phyloP scores from a whole-genome alignment of 768 basidiomycete genomes.

The Mycena galopus region DNA sequence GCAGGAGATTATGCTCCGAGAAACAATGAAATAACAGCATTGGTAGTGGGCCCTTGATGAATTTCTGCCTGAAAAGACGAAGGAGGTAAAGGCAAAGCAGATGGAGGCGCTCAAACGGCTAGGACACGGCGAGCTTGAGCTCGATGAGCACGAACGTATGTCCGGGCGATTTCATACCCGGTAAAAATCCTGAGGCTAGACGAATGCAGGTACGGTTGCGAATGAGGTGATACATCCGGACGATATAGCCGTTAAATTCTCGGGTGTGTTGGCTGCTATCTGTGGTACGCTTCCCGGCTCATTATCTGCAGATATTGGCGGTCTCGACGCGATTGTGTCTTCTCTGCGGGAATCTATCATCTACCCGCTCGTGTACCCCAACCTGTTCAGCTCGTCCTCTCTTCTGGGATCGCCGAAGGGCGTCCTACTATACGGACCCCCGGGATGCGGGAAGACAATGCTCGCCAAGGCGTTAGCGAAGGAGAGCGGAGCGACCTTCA shows the following conservation, averaged over 20 bases:
- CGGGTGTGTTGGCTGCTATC: slow-evolving; percentile 60
- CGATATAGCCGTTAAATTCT: slow-evolving; percentile 83
- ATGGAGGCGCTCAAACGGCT: slow-evolving; percentile 77
- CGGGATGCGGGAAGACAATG: slow-evolving; percentile 99
- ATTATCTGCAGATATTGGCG: slow-evolving; percentile 81
- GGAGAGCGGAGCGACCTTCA: slow-evolving; percentile 97
- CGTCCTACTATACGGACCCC: slow-evolving; percentile 95
- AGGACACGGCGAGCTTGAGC: slow-evolving; percentile 78
- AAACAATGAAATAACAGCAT: neutral
- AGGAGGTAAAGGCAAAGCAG: slow-evolving; percentile 77
- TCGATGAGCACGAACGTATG: slow-evolving; percentile 94
- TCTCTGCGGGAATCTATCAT: slow-evolving; percentile 96
- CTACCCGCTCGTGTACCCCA: slow-evolving; percentile 92
- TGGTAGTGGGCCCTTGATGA: slow-evolving; percentile 76
- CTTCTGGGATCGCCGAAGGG: slow-evolving; percentile 95
- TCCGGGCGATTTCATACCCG: slow-evolving; percentile 12
- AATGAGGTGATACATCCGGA: slow-evolving; percentile 94
- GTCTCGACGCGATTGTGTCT: slow-evolving; percentile 90
- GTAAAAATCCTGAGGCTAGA: neutral
- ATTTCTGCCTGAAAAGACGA: slow-evolving; percentile 64
- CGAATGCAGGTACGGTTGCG: slow-evolving; percentile 79
- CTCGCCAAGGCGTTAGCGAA: slow-evolving; percentile 98
- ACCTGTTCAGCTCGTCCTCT: slow-evolving; percentile 85
- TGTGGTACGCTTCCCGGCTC: neutral
- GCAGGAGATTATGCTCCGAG: slow-evolving; percentile 40